Evolutionary conservation across 2,329 filamentous ascomycete species (phyloP), one percentile per base, ranked within the genome.

Genomic region (Claviceps monticola): DNA sequence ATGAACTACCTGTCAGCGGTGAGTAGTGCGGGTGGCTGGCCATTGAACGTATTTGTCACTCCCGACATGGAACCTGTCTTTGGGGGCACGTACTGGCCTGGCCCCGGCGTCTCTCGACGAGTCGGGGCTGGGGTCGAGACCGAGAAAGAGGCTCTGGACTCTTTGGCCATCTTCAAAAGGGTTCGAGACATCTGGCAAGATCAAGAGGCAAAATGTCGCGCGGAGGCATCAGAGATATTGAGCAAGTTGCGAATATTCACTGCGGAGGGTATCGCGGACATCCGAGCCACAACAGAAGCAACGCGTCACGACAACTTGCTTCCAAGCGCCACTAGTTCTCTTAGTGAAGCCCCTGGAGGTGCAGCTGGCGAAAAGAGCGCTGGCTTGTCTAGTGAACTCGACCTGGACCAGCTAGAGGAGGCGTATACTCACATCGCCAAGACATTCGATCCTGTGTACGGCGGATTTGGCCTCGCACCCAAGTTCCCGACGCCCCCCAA

Each of bases 1-100:
- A 96, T 96, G 88, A 95, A 95, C 71, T 98, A 95, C 66, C 84
- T 95, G 42, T 89, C 96, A 65, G 91, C 91, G 1, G 91, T 93
- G 11, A 95, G 86, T 53, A 89, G 86, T 19, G 84, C 80, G 1
- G 91, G 89, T 9, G 93, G 93, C 41, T 97, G 93, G 90, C 93
- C 93, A 1, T 71, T 97, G 55, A 97, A 96, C 62, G 83, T 95
- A n/a, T 97, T 98, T 64, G 76, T 97, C 34, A 98, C 93, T 0
- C 89, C 93, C 0, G 84, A 95, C 58, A 76, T 97, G 26, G 84
- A 95, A 62, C 93, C 93, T 0, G 86, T 98, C 9, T 97, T 96
- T 68, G 93, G 93, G 39, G 91, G 91, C 23, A 96, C 91, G 8
- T 97, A 96, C 67, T 97, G 89, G 86, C 88, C 90, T 4, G 87